Conservation (phyloP, 2,329 filamentous ascomycete genomes). For the Coniochaeta pulveracea region DNA sequence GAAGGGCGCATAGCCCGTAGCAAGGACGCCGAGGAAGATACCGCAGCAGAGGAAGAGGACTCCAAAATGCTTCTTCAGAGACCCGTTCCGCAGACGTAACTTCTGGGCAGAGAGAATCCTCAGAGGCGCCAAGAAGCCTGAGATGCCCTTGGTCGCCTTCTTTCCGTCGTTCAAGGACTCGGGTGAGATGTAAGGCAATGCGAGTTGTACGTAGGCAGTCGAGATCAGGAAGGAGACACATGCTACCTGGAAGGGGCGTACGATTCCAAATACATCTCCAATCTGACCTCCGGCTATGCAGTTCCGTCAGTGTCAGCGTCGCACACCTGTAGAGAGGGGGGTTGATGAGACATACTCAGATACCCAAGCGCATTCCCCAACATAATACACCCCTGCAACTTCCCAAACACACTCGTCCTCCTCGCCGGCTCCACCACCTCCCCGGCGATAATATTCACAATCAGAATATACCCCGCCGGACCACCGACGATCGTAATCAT, state of each 20-base stretch:
- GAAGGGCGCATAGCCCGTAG: constrained; percentile 55
- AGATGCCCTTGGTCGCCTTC: constrained; percentile 25
- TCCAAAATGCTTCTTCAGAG: constrained; percentile 43
- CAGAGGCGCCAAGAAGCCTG: constrained; percentile 51
- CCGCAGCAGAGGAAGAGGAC: constrained; percentile 52
- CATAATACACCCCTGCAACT: constrained; percentile 56
- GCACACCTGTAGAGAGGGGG: not conserved
- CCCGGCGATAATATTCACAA: constrained; percentile 57
- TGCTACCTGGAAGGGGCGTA: constrained; percentile 53
- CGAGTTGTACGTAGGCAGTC: constrained; percentile 26
- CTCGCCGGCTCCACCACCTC: constrained; percentile 49
- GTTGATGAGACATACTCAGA: constrained; percentile 28
- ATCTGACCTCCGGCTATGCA: constrained; percentile 47
- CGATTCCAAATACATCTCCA: constrained; percentile 51
- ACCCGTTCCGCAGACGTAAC: constrained; percentile 38
- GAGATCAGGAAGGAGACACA: constrained; percentile 41
- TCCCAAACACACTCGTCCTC: constrained; percentile 53
- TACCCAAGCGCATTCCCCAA: constrained; percentile 55
- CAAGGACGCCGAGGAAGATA: constrained; percentile 56
- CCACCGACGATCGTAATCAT: constrained; percentile 58
- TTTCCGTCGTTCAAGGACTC: constrained; percentile 22
- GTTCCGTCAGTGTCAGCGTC: not conserved
- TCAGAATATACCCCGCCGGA: constrained; percentile 56
- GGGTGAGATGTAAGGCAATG: constrained; percentile 39
- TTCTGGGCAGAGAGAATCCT: constrained; percentile 48